phyloP scores from a whole-genome alignment of 176 grass and related monocot genomes.

The Avena eriantha region DNA sequence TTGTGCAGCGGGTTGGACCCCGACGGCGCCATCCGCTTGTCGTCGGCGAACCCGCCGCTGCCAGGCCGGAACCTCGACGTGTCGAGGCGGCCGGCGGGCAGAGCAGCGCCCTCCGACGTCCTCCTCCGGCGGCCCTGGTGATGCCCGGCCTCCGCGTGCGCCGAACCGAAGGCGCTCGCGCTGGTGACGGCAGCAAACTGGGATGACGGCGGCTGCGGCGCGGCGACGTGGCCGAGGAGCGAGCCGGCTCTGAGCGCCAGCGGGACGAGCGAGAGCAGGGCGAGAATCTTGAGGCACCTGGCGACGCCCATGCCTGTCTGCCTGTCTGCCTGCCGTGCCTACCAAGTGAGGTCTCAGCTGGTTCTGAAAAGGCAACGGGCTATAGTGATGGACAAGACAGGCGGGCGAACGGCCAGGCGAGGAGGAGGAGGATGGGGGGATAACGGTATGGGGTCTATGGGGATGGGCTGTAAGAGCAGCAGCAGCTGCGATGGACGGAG shows the following conservation, averaged over 20 bases:
- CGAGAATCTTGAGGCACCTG: conserved; percentile 53
- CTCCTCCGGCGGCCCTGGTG: neutral
- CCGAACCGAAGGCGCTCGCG: neutral
- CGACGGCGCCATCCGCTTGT: conserved; percentile 69
- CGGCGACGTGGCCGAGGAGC: conserved; percentile 35
- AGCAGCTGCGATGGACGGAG: neutral
- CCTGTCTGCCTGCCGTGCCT: neutral
- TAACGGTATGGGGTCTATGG: neutral
- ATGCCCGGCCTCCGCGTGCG: neutral
- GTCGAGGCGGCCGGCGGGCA: neutral
- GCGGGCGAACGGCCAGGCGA: neutral
- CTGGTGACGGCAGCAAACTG: neutral
- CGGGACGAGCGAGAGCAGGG: conserved; percentile 46
- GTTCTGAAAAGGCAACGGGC: too few relatives aligned
- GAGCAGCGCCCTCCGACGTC: neutral
- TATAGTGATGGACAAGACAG: neutral
- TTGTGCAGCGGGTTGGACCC: conserved; percentile 79
- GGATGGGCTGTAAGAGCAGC: neutral
- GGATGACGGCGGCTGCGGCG: neutral
- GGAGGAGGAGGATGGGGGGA: neutral
- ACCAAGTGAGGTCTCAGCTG: neutral
- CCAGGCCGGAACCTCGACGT: conserved; percentile 2
- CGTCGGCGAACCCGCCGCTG: conserved; percentile 29
- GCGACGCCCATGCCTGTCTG: conserved; percentile 25
- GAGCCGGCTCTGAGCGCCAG: conserved; percentile 46